A percentile compares a stretch with the other conserved stretches of the same genome.
These are phyloP conservation scores for Trypanosoma melophagium DNA, from an alignment of 208 protist genomes.

Conservation along the genomic window DNA sequence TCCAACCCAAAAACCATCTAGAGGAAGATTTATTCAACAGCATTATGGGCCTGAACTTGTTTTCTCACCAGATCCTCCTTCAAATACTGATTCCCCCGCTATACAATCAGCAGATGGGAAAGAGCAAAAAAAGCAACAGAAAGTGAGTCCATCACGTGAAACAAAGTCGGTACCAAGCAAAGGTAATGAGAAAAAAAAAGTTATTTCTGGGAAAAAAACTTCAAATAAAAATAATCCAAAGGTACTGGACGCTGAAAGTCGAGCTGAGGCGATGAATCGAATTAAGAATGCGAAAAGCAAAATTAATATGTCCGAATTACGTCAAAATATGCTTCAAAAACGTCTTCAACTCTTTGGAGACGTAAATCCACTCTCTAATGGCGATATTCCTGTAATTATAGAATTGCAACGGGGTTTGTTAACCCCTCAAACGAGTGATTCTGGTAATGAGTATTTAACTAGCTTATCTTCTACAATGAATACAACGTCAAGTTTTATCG, in stretches of 20 bases:
- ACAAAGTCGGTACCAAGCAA: not conserved
- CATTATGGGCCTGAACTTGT: constrained; percentile 64
- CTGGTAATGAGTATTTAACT: not conserved
- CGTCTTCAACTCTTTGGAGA: constrained; percentile 54
- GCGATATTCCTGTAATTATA: constrained; percentile 54
- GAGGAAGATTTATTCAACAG: constrained; percentile 69
- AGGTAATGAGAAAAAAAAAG: not conserved
- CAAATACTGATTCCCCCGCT: not conserved
- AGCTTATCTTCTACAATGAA: not conserved
- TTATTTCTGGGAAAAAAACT: not conserved
- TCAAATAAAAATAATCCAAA: not conserved
- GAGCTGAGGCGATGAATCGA: constrained; percentile 22
- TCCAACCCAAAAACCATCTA: constrained; percentile 71
- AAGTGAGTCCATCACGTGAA: not conserved
- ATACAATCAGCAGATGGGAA: not conserved
- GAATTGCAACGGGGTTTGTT: constrained; percentile 29
- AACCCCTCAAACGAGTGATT: not conserved
- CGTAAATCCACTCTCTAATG: not conserved
- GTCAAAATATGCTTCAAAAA: constrained; percentile 45
- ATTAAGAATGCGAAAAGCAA: constrained; percentile 34
- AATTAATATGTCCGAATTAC: constrained; percentile 53
- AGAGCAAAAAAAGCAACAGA: constrained; percentile 1
- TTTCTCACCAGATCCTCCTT: constrained; percentile 1
- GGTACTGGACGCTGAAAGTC: constrained; percentile 14
- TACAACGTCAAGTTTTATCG: constrained; percentile 35